Base-by-base conservation (phyloP, 495 filamentous ascomycete genomes). In the Aspergillus panamensis region DNA sequence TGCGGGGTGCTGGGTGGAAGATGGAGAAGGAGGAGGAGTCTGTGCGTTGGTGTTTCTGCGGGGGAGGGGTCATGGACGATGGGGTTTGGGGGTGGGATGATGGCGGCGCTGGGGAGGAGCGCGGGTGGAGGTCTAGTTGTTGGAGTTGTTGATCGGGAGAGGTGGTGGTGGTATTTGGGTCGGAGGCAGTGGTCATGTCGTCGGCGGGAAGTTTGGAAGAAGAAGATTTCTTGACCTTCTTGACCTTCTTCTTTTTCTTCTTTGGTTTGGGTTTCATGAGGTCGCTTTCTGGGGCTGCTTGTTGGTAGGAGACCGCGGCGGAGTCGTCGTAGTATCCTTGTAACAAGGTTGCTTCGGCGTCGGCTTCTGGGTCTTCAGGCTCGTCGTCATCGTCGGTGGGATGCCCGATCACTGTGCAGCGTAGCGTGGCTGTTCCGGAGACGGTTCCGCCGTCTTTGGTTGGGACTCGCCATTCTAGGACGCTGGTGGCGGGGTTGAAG, bases 401-500 rank as follows among this genome's bases (percentile, higher is more conserved):
- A 16, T 83, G 80, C 3, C 91, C 90, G 14, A 88, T 82, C 6
- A 94, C 86, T 3, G 88, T 90, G 66, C 91, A 95, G 39, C 90
- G 81, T 43, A 97, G 74, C 6, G 89, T 90, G 8, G 90, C 86
- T 5, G 79, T 84, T 13, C 88, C 89, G 1, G 78, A 72, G 10
- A 82, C 70, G 0, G 82, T 80, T 5, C 79, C 77, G 4, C 80
- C 78, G 39, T 87, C 84, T 70, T 88, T 90, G 16, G 82, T 83
- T 0, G 86, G 84, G 44, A 99, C 83, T 32, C 83, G 80, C 94
- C 94, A 99, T 67, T 95, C 89, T 3, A 99, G 77, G 3, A 80
- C 68, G 37, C 80, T 77, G 32, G 86, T 89, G n/a, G 81, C 82
- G 8, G 87, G 84, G 20, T 81, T 83, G 70, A 88, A 97, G 40